Conservation (phyloP, 2,329 filamentous ascomycete species). For the Phyllosticta ampelicida region DNA sequence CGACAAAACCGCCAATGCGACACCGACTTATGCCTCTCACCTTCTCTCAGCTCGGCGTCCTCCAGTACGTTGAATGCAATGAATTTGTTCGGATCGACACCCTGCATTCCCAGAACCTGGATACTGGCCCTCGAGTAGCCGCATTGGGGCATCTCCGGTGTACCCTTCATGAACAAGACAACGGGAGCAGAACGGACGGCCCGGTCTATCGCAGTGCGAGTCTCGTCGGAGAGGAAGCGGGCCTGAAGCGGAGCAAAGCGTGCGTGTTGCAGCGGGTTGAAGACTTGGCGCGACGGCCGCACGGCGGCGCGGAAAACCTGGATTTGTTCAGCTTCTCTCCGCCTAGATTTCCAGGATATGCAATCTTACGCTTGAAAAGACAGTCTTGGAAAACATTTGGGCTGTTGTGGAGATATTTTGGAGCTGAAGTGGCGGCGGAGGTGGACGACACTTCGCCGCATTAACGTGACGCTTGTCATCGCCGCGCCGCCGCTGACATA, state of each 20-base stretch:
- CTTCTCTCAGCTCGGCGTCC: constrained; percentile 72
- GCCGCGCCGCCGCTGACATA: constrained; percentile 2
- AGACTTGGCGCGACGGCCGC: constrained; percentile 18
- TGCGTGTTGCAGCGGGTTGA: constrained; percentile 23
- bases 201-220: constrained; percentile 75
- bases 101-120: constrained; percentile 88
- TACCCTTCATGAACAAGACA: constrained; percentile 99
- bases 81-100: constrained; percentile 90
- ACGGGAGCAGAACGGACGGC: constrained; percentile 81
- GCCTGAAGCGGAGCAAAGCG: constrained; percentile 37
- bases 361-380: constrained; percentile 23
- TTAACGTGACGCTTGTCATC: constrained; percentile 2
- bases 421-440: constrained; percentile 12
- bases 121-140: constrained; percentile 93
- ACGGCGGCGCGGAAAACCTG: constrained; percentile 28
- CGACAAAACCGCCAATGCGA: not conserved
- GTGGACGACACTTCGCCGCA: constrained; percentile 18
- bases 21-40: constrained; percentile 31
- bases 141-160: constrained; percentile 89
- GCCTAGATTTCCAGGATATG: not conserved
- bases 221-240: constrained; percentile 71
- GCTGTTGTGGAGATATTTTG: constrained; percentile 6
- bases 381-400: constrained; percentile 29
- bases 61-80: constrained; percentile 97
- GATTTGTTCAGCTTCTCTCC: not conserved